Conservation (phyloP, 768 basidiomycete genomes). For the Mycena indigotica region DNA sequence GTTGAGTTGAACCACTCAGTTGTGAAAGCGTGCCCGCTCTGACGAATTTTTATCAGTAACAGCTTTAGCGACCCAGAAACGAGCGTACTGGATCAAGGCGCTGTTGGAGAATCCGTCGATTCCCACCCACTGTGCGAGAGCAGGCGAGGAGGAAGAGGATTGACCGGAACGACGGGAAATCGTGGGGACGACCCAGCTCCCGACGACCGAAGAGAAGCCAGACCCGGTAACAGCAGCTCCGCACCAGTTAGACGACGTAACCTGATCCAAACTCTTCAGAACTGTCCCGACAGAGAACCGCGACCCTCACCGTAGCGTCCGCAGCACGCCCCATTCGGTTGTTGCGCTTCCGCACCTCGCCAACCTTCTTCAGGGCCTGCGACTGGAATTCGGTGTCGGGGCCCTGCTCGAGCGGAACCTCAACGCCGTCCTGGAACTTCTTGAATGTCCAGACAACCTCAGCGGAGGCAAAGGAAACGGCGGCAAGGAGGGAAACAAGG, state of each 20-base stretch:
- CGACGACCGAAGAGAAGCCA: constrained; percentile 14
- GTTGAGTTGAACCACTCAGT: constrained; percentile 1
- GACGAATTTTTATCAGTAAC: neutral
- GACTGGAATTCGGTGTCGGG: no score
- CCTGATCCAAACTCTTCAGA: no score
- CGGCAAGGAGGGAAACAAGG: no score
- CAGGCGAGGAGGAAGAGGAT: constrained; percentile 12
- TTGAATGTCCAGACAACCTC: no score
- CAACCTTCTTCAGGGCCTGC: no score
- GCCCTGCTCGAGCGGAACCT: no score
- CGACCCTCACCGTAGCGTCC: no score
- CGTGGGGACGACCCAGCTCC: constrained; percentile 17
- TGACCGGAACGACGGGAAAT: constrained; percentile 16
- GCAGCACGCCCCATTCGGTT: no score
- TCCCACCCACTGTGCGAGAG: constrained; percentile 17
- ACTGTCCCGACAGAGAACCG: no score
- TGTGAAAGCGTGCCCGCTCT: neutral
- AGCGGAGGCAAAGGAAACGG: no score
- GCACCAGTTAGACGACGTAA: constrained; percentile 19
- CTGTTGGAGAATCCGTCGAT: constrained; percentile 18
- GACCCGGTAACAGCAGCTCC: constrained; percentile 17
- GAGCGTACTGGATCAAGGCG: constrained; percentile 17
- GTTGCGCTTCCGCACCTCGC: no score
- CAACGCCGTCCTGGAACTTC: no score
- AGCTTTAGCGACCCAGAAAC: constrained; percentile 12